A percentile compares a stretch with the other conserved stretches of the same genome.
Evolutionary conservation across 352 stramenopile genomes (phyloP).

Genomic region (Bremia lactucae): DNA sequence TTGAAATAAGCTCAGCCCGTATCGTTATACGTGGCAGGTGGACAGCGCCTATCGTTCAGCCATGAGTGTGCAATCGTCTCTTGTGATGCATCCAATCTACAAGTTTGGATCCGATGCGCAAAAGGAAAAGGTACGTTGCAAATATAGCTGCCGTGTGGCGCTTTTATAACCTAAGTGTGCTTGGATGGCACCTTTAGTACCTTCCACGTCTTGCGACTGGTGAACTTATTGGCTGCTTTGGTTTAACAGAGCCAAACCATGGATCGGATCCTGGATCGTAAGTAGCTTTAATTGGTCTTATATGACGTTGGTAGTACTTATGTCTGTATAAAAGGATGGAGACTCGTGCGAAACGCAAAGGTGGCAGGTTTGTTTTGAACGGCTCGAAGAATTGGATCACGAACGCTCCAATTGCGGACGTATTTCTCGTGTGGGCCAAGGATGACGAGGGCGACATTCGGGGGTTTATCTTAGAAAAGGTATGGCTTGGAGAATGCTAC

Average conservation of each 20-base stretch:
- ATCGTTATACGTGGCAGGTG: slow-evolving; percentile 31
- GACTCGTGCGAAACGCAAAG: slow-evolving; percentile 80
- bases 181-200: slow-evolving; percentile 62
- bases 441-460: slow-evolving; percentile 90
- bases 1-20: not conserved
- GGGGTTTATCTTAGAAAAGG: slow-evolving; percentile 93
- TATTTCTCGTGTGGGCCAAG: slow-evolving; percentile 96
- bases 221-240: slow-evolving; percentile 97
- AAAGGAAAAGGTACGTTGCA: slow-evolving; percentile 79
- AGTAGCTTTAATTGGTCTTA: slow-evolving; percentile 3
- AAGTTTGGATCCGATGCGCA: slow-evolving; percentile 93
- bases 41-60: slow-evolving; percentile 95
- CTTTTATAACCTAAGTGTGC: not conserved
- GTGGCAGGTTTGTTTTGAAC: slow-evolving; percentile 93
- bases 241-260: slow-evolving; percentile 97
- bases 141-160: not conserved
- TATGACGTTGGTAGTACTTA: no score
- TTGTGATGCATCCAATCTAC: slow-evolving; percentile 98
- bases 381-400: slow-evolving; percentile 95
- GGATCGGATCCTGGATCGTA: slow-evolving; percentile 90
- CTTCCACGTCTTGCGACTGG: slow-evolving; percentile 89
- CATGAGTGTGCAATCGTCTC: slow-evolving; percentile 95
- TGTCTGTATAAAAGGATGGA: slow-evolving; percentile 80
- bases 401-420: slow-evolving; percentile 94
- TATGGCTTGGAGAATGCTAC: slow-evolving; percentile 1